These are phyloP conservation scores for Xylariaceae sp. DNA, from an alignment of 2,329 filamentous ascomycete species.

Conservation along the genomic window DNA sequence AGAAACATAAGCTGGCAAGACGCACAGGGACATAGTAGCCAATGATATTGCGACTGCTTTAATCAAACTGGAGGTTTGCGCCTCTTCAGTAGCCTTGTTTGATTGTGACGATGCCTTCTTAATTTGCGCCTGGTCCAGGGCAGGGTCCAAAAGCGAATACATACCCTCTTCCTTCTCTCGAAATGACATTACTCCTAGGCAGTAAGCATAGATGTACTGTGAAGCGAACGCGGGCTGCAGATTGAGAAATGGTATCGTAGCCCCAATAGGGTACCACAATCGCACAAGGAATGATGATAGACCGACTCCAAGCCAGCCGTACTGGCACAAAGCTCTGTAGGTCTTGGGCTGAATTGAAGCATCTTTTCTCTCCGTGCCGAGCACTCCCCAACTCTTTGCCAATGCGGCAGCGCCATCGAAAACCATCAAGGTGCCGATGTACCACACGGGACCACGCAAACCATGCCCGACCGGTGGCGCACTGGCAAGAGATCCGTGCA, in stretches of 20 bases:
- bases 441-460: constrained; percentile 20
- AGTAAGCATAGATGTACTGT: constrained; percentile 24
- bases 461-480: constrained; percentile 5
- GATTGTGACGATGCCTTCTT: neutral
- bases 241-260: constrained; percentile 12
- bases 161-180: neutral
- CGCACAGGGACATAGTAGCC: neutral
- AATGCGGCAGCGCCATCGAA: constrained; percentile 16
- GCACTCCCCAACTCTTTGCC: constrained; percentile 8
- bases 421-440: constrained; percentile 18
- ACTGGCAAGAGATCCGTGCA: neutral
- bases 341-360: neutral
- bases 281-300: neutral
- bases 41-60: neutral
- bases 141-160: neutral
- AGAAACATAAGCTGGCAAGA: neutral
- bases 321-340: neutral
- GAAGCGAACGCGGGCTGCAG: constrained; percentile 18
- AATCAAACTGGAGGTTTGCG: neutral
- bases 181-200: constrained; percentile 13
- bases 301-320: neutral
- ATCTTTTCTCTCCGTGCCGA: neutral
- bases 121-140: neutral
- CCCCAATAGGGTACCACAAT: constrained; percentile 16
- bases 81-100: neutral